A percentile compares a stretch with the other conserved stretches of the same genome.
phyloP scores from a whole-genome alignment of 768 basidiomycete species.

The Calocera viscosa region DNA sequence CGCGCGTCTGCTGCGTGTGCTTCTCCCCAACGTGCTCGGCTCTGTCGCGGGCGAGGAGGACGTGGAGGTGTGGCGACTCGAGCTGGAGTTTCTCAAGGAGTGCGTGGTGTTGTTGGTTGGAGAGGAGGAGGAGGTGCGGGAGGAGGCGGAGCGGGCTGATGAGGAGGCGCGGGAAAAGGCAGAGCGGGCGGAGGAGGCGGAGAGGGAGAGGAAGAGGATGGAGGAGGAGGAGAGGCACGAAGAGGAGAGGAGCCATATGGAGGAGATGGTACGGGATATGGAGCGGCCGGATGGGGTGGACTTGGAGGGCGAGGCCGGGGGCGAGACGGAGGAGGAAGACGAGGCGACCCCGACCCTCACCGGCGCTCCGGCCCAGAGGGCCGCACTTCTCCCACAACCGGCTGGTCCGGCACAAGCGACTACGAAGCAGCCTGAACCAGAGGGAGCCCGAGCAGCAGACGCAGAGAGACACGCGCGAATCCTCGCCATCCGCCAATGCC shows the following conservation, averaged over 20 bases:
- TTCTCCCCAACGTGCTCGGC: neutral
- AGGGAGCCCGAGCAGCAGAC: neutral
- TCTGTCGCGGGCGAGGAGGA: neutral
- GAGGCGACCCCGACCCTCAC: neutral
- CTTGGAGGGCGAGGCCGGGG: conserved; percentile 14
- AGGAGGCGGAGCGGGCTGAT: neutral
- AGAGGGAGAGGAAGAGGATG: conserved; percentile 25
- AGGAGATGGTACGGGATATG: conserved; percentile 19
- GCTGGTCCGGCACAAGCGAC: neutral
- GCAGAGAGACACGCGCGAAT: neutral
- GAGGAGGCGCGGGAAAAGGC: neutral
- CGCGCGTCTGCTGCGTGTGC: conserved; percentile 20
- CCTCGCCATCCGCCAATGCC: neutral
- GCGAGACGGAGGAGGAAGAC: neutral
- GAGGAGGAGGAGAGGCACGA: conserved; percentile 20
- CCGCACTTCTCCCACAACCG: too few relatives aligned
- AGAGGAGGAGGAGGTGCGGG: conserved; percentile 1
- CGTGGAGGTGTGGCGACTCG: neutral
- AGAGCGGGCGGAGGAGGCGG: conserved; percentile 20
- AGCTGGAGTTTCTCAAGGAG: neutral
- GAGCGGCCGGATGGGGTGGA: conserved; percentile 17
- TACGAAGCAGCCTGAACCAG: neutral
- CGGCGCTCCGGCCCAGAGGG: neutral
- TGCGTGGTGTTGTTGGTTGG: neutral
- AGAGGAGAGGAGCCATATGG: conserved; percentile 9